Evolutionary conservation across 2,329 filamentous ascomycete genomes (phyloP), one percentile per base, ranked within the genome.

Genomic region (Daldinia sp.): DNA sequence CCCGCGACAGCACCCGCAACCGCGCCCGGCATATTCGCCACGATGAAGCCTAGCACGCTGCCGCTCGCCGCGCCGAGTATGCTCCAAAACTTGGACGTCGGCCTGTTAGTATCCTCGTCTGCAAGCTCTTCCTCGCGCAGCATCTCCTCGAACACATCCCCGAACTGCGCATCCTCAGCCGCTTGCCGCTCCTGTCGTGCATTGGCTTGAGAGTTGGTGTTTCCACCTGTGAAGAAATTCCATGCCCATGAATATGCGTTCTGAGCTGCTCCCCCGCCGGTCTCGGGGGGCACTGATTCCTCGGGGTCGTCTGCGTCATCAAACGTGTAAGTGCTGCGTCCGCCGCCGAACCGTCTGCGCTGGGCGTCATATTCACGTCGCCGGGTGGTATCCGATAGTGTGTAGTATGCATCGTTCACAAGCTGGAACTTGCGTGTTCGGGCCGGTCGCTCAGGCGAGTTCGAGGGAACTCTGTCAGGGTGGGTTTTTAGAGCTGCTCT

Each of bases 341-440:
- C 42, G 44, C 66, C 61, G 7, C 35, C 56, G 76, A 88, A 88
- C 74, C 88, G 87, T 58, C 77, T 82, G 41, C 92, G 88, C 66
- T 93, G 89, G 60, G 88, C 85, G 77, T 98, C 95, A 82, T 98
- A 98, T 67, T 97, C 93, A 68, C 89, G 86, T 60, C 95, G 89
- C 30, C 95, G 89, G 0, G 84, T 82, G 7, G 90, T 78, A 78
- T 98, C 94, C 0, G 93, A 97, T 30, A 98, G 89, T 0, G 93
- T 94, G 80, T 93, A 97, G 85, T 97, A 97, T 70, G 94, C 93
- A 77, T 97, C 94, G 82, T 97, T 97, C 76, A 97, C 92, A 72
- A 92, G 88, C 80, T 97, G 94, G 83, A 97, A 97, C 78, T 91
- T 91, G 77, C 92, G 92, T 5, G 96, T 99, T 76, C 94, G 92